These are phyloP conservation scores for Asterochloris erici DNA, from an alignment of 139 green algal genomes.

Conservation along the genomic window DNA sequence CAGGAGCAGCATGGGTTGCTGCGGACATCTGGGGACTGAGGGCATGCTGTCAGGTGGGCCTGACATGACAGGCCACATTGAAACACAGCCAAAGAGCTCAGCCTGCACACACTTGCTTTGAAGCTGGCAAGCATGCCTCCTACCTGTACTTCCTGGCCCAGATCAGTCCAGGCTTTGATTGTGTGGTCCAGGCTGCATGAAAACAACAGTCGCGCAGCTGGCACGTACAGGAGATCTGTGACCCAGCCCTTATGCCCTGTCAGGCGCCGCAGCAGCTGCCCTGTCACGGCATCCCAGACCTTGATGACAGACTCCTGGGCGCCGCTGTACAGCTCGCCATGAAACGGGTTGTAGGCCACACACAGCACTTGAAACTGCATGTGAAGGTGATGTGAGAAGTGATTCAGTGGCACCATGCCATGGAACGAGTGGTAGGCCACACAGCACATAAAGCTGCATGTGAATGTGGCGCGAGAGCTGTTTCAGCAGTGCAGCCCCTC, in stretches of 20 bases:
- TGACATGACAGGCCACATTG: neutral
- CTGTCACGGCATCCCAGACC: conserved; percentile 59
- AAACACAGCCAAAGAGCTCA: neutral
- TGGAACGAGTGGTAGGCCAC: no score
- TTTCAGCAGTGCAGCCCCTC: no score
- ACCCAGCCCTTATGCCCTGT: conserved; percentile 64
- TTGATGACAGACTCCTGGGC: conserved; percentile 68
- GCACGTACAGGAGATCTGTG: conserved; percentile 54
- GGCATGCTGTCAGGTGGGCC: neutral
- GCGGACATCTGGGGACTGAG: neutral
- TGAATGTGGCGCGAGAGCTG: no score
- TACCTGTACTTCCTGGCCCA: conserved; percentile 56
- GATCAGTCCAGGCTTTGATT: conserved; percentile 64
- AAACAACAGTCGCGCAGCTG: conserved; percentile 51
- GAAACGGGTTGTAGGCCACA: conserved; percentile 53
- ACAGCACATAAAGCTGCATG: no score
- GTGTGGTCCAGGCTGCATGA: conserved; percentile 63
- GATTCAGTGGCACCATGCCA: no score
- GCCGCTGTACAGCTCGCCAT: conserved; percentile 56
- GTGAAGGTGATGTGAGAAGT: no score
- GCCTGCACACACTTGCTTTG: neutral
- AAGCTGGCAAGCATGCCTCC: neutral
- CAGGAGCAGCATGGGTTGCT: neutral
- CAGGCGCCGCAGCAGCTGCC: conserved; percentile 51
- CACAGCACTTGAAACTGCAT: conserved; percentile 34